A percentile compares a stretch with the other conserved stretches of the same genome.
phyloP scores from a whole-genome alignment of 768 basidiomycete genomes.

The Naganishia randhawae region DNA sequence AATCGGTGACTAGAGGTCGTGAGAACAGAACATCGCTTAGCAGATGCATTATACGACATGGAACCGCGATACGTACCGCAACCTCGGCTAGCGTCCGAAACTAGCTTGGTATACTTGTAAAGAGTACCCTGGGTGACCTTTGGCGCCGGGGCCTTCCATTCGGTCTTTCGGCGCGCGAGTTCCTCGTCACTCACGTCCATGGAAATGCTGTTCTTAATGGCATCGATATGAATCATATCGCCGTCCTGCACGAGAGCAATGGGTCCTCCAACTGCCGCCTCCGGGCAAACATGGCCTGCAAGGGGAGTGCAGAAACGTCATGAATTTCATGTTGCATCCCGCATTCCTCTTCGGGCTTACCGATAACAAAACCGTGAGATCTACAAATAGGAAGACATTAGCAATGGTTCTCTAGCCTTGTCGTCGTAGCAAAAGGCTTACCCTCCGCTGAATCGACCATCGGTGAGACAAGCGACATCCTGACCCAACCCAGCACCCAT shows the following conservation, averaged over 20 bases:
- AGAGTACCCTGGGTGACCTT: slow-evolving; percentile 55
- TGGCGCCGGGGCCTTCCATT: slow-evolving; percentile 79
- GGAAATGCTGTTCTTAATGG: slow-evolving; percentile 42
- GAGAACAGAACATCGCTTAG: background rate
- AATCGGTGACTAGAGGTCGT: slow-evolving; percentile 20
- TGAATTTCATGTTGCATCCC: background rate
- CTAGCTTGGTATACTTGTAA: slow-evolving; percentile 78
- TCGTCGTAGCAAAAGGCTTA: slow-evolving; percentile 52
- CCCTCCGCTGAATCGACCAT: slow-evolving; percentile 98
- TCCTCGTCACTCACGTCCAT: slow-evolving; percentile 71
- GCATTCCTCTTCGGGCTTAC: slow-evolving; percentile 43
- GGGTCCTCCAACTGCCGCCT: slow-evolving; percentile 88
- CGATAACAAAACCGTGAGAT: slow-evolving; percentile 87
- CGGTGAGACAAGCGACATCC: slow-evolving; percentile 94
- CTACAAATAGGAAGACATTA: slow-evolving; percentile 51
- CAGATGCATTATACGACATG: no score
- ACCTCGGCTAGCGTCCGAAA: slow-evolving; percentile 85
- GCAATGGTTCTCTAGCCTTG: background rate
- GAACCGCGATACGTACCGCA: slow-evolving; percentile 59
- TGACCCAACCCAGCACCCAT: slow-evolving; percentile 96
- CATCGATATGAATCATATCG: slow-evolving; percentile 56
- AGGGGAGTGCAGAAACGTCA: slow-evolving; percentile 2
- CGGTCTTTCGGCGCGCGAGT: slow-evolving; percentile 64
- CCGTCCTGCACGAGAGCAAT: slow-evolving; percentile 87
- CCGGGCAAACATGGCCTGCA: slow-evolving; percentile 86